Evolutionary conservation across 768 basidiomycete species (phyloP).

Genomic region (Boletus reticuloceps): DNA sequence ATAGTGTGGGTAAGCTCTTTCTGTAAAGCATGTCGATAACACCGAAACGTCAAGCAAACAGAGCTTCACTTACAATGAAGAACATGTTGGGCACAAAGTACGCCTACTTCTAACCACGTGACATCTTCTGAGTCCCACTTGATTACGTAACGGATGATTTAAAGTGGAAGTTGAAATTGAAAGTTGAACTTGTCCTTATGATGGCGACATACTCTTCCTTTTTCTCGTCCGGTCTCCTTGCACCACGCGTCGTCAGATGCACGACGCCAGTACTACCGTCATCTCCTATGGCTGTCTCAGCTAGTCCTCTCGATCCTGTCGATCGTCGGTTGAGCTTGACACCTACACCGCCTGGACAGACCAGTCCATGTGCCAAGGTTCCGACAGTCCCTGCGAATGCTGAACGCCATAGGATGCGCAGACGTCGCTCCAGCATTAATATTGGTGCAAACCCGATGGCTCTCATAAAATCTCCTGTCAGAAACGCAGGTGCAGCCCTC

Average conservation of each 20-base stretch:
- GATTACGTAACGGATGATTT: background rate
- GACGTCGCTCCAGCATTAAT: conserved; percentile 63
- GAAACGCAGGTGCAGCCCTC: conserved; percentile 49
- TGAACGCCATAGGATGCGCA: conserved; percentile 48
- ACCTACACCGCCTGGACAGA: conserved; percentile 31
- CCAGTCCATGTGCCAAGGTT: conserved; percentile 26
- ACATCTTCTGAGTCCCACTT: no score
- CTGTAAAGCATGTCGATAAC: conserved; percentile 38
- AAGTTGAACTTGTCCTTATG: conserved; percentile 16
- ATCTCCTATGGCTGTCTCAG: conserved; percentile 18
- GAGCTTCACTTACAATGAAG: conserved; percentile 59
- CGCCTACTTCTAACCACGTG: background rate
- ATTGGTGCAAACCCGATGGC: conserved; percentile 52
- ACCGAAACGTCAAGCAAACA: background rate
- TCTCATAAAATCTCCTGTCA: conserved; percentile 54
- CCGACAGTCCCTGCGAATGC: conserved; percentile 13
- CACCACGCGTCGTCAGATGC: conserved; percentile 36
- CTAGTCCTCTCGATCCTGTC: conserved; percentile 28
- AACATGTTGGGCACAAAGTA: conserved; percentile 44
- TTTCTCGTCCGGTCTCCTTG: conserved; percentile 70
- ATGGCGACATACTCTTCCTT: conserved; percentile 59
- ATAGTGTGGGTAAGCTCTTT: conserved; percentile 98
- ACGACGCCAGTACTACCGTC: conserved; percentile 26
- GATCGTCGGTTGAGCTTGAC: conserved; percentile 38
- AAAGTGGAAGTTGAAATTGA: conserved; percentile 7